phyloP scores from a whole-genome alignment of 1,284 basidiomycete genomes.

The Ustilago tritici region DNA sequence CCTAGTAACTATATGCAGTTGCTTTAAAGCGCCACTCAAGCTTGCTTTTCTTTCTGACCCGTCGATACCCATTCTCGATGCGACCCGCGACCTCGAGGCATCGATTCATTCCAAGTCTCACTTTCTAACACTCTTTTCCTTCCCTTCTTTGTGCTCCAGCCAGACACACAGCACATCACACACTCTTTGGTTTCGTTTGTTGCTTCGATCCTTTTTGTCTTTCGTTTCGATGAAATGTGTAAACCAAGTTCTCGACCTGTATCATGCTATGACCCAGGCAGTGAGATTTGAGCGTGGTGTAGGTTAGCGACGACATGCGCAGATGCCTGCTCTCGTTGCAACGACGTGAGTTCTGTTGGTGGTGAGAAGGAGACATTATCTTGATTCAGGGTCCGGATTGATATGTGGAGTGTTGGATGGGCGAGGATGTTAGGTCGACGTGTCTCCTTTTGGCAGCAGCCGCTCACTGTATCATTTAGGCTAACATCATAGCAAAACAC shows the following conservation, averaged over 20 bases:
- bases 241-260: background rate
- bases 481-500: no score
- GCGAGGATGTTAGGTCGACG: conserved; percentile 6
- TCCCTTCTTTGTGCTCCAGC: background rate
- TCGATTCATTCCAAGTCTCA: no score
- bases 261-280: no score
- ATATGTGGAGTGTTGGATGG: conserved; percentile 7
- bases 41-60: background rate
- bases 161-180: conserved; percentile 4
- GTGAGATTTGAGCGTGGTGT: no score
- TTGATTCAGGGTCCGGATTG: conserved; percentile 14
- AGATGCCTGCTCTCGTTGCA: background rate
- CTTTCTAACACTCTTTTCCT: no score
- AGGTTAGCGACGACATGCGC: conserved; percentile 22
- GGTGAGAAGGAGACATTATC: conserved; percentile 2
- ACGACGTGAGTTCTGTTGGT: background rate
- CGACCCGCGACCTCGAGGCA: no score
- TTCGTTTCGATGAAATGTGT: conserved; percentile 2
- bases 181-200: background rate
- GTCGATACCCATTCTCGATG: conserved; percentile 12
- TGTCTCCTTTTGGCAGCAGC: background rate
- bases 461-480: background rate
- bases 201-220: background rate
- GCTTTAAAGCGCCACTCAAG: conserved; percentile 27
- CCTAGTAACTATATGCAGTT: conserved; percentile 70